These are phyloP conservation scores for Geotrichum klebahnii DNA, from an alignment of 1,139 yeast species.

Conservation along the genomic window DNA sequence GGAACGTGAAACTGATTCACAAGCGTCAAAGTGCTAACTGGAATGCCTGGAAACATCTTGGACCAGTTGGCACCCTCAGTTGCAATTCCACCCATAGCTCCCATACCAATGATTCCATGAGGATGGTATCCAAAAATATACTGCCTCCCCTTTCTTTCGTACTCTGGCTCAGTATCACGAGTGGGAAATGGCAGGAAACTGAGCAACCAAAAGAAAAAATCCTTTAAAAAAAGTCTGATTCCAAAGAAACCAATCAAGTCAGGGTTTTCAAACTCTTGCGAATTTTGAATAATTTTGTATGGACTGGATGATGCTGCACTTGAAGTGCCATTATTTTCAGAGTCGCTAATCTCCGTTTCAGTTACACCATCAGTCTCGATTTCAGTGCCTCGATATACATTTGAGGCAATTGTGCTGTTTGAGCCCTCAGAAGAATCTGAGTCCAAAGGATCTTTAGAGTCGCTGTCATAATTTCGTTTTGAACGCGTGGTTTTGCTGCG, in stretches of 20 bases:
- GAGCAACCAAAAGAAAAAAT: conserved; percentile 9
- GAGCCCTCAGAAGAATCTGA: conserved; percentile 2
- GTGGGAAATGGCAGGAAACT: conserved; percentile 2
- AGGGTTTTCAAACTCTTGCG: background rate
- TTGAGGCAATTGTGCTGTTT: background rate
- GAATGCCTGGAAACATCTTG: conserved; percentile 73
- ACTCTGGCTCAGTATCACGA: conserved; percentile 1
- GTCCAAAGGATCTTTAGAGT: conserved; percentile 2
- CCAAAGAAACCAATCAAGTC: conserved; percentile 4
- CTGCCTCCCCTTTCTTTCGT: conserved; percentile 38
- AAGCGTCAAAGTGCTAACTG: conserved; percentile 71
- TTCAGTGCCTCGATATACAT: background rate
- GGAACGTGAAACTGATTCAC: conserved; percentile 86
- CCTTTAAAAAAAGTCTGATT: background rate
- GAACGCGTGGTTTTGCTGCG: background rate
- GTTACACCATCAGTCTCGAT: background rate
- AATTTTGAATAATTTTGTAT: conserved; percentile 8
- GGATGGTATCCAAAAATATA: conserved; percentile 95
- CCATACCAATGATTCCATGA: conserved; percentile 92
- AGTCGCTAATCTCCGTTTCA: conserved; percentile 4
- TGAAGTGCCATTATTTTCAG: no score
- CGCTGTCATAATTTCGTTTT: background rate
- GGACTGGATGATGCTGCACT: background rate
- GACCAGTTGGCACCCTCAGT: conserved; percentile 75
- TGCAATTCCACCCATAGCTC: conserved; percentile 81